Percentiles rank a stretch among this genome's conserved stretches.
phyloP scores from a whole-genome alignment of 306 rosid species.

The Fagus sylvatica region DNA sequence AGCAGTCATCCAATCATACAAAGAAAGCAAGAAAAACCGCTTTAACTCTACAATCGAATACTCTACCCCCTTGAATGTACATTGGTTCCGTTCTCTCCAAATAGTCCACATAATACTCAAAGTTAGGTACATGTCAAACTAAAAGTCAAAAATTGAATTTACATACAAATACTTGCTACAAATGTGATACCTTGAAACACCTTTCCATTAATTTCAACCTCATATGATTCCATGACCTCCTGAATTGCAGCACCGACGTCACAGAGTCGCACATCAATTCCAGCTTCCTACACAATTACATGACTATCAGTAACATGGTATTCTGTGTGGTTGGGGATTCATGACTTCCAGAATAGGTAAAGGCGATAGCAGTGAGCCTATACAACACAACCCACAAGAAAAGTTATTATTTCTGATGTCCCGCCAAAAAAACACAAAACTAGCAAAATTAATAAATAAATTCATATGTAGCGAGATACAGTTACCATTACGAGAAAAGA shows the following conservation, averaged over 20 bases:
- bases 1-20: too few relatives aligned
- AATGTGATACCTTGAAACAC: slow-evolving; percentile 70
- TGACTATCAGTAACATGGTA: neutral
- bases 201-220: slow-evolving; percentile 95
- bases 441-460: neutral
- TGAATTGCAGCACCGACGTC: slow-evolving; percentile 98
- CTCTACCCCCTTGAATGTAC: too few relatives aligned
- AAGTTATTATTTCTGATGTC: neutral
- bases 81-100: too few relatives aligned
- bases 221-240: slow-evolving; percentile 96
- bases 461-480: neutral
- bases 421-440: neutral
- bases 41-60: too few relatives aligned
- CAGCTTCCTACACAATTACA: slow-evolving; percentile 66
- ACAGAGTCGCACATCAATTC: slow-evolving; percentile 95
- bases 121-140: too few relatives aligned
- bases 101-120: too few relatives aligned
- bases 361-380: neutral
- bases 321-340: neutral
- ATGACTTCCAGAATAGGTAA: neutral
- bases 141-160: neutral
- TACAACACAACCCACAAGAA: neutral
- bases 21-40: too few relatives aligned
- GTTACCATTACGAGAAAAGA: neutral
- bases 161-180: neutral